Percentiles rank a stretch among this genome's conserved stretches.
Evolutionary conservation across 768 basidiomycete genomes (phyloP).

Genomic region (Guyanaporus albipodus): DNA sequence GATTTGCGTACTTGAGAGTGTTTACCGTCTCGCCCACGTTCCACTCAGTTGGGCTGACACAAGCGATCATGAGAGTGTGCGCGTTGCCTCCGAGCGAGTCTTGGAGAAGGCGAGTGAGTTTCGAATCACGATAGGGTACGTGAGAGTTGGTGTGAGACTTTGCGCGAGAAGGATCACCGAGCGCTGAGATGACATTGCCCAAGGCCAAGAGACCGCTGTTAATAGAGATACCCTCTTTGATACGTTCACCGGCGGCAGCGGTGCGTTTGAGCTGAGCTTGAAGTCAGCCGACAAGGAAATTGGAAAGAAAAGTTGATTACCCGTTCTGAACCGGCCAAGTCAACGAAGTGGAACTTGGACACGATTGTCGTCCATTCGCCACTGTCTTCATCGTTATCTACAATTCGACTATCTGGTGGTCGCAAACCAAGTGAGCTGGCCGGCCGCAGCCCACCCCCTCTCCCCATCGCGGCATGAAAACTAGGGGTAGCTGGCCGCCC

Average conservation of each 20-base stretch:
- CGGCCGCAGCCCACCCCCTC: conserved; percentile 65
- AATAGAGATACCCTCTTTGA: conserved; percentile 99
- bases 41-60: conserved; percentile 94
- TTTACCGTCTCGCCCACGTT: conserved; percentile 93
- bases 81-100: conserved; percentile 97
- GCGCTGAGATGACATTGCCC: conserved; percentile 97
- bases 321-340: conserved; percentile 94
- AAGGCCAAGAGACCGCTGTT: conserved; percentile 95
- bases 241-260: conserved; percentile 91
- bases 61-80: conserved; percentile 98
- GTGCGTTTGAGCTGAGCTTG: conserved; percentile 82
- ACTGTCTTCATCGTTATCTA: conserved; percentile 51
- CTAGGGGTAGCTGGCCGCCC: conserved; percentile 78
- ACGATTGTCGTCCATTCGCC: conserved; percentile 89
- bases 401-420: conserved; percentile 41
- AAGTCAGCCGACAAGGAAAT: conserved; percentile 14
- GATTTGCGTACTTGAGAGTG: conserved; percentile 95
- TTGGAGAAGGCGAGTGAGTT: conserved; percentile 74
- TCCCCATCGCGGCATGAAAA: conserved; percentile 69
- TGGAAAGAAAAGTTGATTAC: conserved; percentile 38
- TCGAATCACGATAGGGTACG: conserved; percentile 97
- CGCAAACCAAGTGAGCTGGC: conserved; percentile 76
- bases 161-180: conserved; percentile 87
- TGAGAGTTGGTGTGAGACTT: conserved; percentile 83
- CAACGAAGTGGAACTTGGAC: conserved; percentile 98